Percentiles rank a stretch among this genome's conserved stretches.
Conservation (phyloP, 78 protist species). For the Protostelium mycophagum region DNA sequence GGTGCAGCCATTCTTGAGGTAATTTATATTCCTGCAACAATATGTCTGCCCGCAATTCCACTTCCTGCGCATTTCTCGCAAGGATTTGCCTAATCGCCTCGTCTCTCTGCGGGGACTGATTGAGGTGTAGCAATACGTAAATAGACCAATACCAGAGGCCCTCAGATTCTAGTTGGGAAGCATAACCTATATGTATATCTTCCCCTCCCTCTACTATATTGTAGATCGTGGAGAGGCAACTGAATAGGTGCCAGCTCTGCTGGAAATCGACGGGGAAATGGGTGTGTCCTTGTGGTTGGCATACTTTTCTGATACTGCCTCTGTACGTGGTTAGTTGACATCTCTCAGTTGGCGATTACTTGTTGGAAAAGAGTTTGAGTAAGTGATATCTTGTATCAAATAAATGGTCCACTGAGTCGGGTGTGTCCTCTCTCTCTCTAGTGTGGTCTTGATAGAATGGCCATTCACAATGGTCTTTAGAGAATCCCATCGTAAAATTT, state of each 20-base stretch:
- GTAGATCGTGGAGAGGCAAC: slow-evolving; percentile 12
- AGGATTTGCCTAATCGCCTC: background rate
- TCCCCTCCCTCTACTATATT: background rate
- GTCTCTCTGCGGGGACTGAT: background rate
- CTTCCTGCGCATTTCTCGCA: background rate
- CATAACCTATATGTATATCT: background rate
- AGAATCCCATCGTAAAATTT: too few relatives aligned
- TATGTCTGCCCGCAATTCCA: background rate
- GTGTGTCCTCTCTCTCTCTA: background rate
- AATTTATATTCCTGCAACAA: background rate
- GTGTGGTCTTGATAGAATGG: background rate
- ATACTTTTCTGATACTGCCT: background rate
- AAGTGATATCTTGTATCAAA: background rate
- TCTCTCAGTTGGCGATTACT: background rate
- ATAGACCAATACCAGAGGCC: slow-evolving; percentile 60
- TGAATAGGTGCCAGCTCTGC: slow-evolving; percentile 23
- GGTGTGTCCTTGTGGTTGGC: background rate
- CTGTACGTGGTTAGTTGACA: background rate
- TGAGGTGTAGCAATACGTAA: slow-evolving; percentile 34
- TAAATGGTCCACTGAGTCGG: background rate
- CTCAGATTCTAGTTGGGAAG: slow-evolving; percentile 38
- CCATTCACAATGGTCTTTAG: too few relatives aligned
- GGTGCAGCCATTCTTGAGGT: background rate
- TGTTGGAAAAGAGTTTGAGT: background rate
- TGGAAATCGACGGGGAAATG: slow-evolving; percentile 12